Evolutionary conservation across 257 asterid species (phyloP).

Genomic region (Rauvolfia tetraphylla): DNA sequence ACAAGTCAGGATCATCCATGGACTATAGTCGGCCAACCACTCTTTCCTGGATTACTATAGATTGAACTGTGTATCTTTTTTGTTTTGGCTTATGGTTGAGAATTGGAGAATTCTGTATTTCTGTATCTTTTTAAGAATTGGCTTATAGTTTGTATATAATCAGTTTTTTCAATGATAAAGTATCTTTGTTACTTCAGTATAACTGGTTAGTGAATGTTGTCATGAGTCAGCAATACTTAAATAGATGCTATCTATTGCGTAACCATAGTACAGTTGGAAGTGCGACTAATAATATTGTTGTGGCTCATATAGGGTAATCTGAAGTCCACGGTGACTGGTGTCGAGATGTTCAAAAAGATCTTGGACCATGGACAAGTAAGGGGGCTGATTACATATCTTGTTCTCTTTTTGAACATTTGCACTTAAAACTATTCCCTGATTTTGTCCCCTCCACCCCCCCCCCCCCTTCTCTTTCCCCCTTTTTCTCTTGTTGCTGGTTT

Average conservation of each 20-base stretch:
- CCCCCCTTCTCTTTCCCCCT: constrained; percentile 2
- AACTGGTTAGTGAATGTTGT: neutral
- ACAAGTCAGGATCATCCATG: neutral
- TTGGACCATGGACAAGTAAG: constrained; percentile 90
- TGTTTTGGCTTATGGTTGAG: neutral
- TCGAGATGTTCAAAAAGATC: constrained; percentile 97
- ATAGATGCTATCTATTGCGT: neutral
- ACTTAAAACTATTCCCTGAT: neutral
- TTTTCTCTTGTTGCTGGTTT: constrained; percentile 15
- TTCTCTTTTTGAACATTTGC: neutral
- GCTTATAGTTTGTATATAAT: no score
- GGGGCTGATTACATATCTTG: neutral
- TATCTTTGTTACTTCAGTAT: neutral
- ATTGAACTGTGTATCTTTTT: neutral
- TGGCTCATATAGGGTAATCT: constrained; percentile 52
- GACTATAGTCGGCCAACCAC: neutral
- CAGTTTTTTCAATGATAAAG: neutral
- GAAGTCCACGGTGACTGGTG: constrained; percentile 93
- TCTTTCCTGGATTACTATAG: neutral
- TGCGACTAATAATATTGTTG: constrained; percentile 13
- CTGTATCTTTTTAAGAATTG: no score
- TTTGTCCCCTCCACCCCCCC: neutral
- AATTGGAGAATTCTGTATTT: neutral
- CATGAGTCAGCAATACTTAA: neutral
- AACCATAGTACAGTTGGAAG: neutral